Conservation (phyloP, 208 protist species). For the Acanthamoeba royreba region DNA sequence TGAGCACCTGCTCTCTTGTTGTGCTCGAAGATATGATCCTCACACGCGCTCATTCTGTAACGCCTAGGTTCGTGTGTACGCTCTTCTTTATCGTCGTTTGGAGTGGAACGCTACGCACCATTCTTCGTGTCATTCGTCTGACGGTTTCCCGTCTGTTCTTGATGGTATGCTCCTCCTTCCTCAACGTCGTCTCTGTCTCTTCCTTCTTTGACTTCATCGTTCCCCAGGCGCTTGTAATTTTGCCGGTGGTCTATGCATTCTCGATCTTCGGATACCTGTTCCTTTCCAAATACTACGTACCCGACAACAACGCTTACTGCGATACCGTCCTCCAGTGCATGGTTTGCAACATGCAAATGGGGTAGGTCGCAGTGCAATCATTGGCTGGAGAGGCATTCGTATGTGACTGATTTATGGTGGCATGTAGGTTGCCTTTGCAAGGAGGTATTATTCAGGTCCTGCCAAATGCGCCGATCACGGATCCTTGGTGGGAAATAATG, state of each 20-base stretch:
- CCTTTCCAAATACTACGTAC: not conserved
- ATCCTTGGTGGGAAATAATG: conserved; percentile 5
- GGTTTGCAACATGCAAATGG: conserved; percentile 42
- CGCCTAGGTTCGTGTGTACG: not conserved
- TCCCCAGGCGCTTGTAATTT: not conserved
- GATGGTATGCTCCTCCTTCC: not conserved
- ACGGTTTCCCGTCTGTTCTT: not conserved
- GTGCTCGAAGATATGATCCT: too few relatives aligned
- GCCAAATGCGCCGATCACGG: not conserved
- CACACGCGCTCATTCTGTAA: not conserved
- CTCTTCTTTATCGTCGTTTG: conserved; percentile 38
- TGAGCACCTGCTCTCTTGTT: too few relatives aligned
- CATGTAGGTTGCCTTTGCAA: conserved; percentile 5
- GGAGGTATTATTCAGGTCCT: conserved; percentile 6
- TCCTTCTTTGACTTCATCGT: not conserved
- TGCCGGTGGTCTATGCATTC: conserved; percentile 31
- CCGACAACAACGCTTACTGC: conserved; percentile 26
- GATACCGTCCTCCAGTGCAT: conserved; percentile 42
- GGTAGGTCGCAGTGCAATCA: not conserved
- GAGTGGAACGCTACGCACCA: not conserved
- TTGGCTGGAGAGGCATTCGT: not conserved
- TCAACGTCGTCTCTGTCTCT: not conserved
- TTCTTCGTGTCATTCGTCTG: not conserved
- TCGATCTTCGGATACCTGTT: conserved; percentile 34
- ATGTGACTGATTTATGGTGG: not conserved